Conservation (phyloP, 129 eudicot species). For the Gnaphalium uliginosum region DNA sequence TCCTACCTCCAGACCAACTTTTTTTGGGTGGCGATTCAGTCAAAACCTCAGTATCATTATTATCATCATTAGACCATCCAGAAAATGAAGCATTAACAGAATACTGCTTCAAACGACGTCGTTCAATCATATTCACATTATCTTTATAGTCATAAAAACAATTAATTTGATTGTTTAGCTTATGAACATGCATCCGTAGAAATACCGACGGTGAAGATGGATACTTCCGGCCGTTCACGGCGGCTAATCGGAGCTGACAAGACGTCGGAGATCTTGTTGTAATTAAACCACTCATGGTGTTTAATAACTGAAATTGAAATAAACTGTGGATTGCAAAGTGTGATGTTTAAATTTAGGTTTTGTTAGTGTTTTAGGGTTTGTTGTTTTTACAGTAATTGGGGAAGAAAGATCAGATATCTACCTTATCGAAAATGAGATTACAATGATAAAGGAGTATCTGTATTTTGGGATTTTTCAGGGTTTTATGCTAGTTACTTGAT, state of each 20-base stretch:
- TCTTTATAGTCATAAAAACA: conserved; percentile 35
- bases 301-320: background rate
- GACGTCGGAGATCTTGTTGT: conserved; percentile 43
- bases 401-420: conserved; percentile 24
- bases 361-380: background rate
- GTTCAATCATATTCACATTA: conserved; percentile 30
- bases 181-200: conserved; percentile 39
- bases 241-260: conserved; percentile 75
- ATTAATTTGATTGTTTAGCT: conserved; percentile 37
- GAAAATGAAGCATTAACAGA: conserved; percentile 43
- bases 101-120: conserved; percentile 27
- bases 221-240: conserved; percentile 37
- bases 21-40: conserved; percentile 38
- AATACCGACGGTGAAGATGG: conserved; percentile 34
- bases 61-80: conserved; percentile 49
- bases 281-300: conserved; percentile 31
- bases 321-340: background rate
- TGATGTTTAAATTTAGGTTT: conserved; percentile 27
- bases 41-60: conserved; percentile 40
- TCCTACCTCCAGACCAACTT: conserved; percentile 60
- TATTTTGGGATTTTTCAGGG: conserved; percentile 9
- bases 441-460: background rate
- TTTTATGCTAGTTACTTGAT: background rate
- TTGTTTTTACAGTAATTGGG: conserved; percentile 23
- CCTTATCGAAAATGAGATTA: background rate